Evolutionary conservation across 1,139 yeast genomes (phyloP), one percentile per base, ranked within the genome.

Genomic region (Meyerozyma sp.): DNA sequence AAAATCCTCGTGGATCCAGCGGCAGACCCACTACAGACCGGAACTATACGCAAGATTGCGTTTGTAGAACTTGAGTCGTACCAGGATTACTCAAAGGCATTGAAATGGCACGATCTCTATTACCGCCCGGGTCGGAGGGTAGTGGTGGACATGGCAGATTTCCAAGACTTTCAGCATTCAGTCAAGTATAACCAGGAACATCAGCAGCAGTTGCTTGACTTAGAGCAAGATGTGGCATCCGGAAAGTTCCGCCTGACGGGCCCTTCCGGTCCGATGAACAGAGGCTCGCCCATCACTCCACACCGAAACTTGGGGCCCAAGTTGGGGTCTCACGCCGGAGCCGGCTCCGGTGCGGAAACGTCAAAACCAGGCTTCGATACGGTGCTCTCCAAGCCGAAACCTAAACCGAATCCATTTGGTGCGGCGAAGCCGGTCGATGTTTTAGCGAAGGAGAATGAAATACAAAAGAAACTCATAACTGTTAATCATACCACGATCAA

Each of bases 401-500:
- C 62, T 3, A 75, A 67, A 46, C 50, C 66, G 2, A 76, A 72
- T 49, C 81, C 81, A 2, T 77, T 77, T 57, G 81, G 82, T 3
- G 58, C 65, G 26, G 82, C 81, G 0, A 77, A 70, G 52, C 82
- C 82, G 0, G 79, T 73, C 45, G 68, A 75, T 65, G 54, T 75
- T 1, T 58, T 72, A 23, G 61, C 77, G 3, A 73, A 68, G 48
- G 73, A 72, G 44, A 49, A 67, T 37, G 79, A 75, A 44, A 57
- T 77, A 14, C 81, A 77, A 42, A 66, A 70, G 43, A 62, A 75
- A 52, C 61, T 83, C 47, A 65, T 73, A 7, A 66, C 69, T 41
- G 62, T 81, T 38, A 82, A 82, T 53, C 73, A 76, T 36, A 81
- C 85, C 0, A 82, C 87, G 0, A 71, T 77, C 42, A 75, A 73